Base-by-base conservation (phyloP, 768 basidiomycete species). In the Mycena vulgaris region DNA sequence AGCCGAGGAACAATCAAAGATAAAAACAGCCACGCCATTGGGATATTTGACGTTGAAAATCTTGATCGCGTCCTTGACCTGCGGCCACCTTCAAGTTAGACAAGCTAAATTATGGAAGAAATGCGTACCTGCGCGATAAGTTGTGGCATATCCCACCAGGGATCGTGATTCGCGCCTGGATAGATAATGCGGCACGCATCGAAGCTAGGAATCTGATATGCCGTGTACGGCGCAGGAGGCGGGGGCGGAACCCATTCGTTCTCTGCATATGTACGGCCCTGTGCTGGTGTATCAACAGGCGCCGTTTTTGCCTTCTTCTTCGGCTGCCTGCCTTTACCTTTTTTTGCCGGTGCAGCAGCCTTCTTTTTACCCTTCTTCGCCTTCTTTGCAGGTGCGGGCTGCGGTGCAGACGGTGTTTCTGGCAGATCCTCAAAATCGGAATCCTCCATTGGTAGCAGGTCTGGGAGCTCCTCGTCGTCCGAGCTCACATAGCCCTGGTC, bases 71-170 rank as follows among this genome's bases (percentile, higher is more conserved):
- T 40, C 39, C 31, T 74, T 64, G 25, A 63, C 47, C 61, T 69
- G 19, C 21, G 28, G 16, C 17, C 10, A n/a, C n/a, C 8, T 11
- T 51, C 49, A 19, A 16, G 25, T 25, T 7, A 27, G 48, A 13
- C 42, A 45, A 45, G 21, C 21, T 17, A 9, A 52, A 52, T 30
- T 45, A 45, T 21, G 35, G 35, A 37, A 21, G 51, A 52, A 28
- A 25, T 9, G n/a, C 51, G 30, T 16, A 49, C 55, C 68, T 78
- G 74, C n/a, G 64, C 68, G n/a, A 75, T 68, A n/a, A 78, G 65
- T n/a, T 77, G 72, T 0, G 74, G 63, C 67, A 76, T 68, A 53
- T 75, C 77, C 77, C 78, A 78, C 45, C 72, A 78, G 6, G 66
- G 63, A 66, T 78, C 67, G 17, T 76, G 48, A 40, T 74, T 74